These are phyloP conservation scores for Chlamydomonas asymmetrica DNA, from an alignment of 139 green algal species.

Conservation along the genomic window DNA sequence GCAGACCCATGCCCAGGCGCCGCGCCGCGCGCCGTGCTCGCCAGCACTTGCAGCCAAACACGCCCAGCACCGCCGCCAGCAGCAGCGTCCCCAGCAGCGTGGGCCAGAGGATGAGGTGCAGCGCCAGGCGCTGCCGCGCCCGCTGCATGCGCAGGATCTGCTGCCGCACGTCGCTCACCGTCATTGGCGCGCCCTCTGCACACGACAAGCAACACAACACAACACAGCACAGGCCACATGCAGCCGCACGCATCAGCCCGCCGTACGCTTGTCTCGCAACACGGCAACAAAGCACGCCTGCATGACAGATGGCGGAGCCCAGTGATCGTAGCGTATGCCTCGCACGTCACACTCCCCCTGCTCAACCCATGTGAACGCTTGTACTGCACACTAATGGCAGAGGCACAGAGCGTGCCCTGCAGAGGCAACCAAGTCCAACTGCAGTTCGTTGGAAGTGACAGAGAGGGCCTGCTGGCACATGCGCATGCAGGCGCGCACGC, in stretches of 20 bases:
- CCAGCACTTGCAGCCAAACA: background rate
- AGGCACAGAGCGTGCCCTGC: background rate
- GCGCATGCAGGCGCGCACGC: background rate
- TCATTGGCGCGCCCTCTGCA: background rate
- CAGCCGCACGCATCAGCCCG: background rate
- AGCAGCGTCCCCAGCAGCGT: slow-evolving; percentile 6
- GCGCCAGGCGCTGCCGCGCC: too few relatives aligned
- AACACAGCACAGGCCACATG: background rate
- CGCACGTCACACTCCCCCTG: too few relatives aligned
- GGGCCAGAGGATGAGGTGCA: slow-evolving; percentile 18
- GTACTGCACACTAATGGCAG: background rate
- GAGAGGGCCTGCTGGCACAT: background rate
- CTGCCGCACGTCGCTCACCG: too few relatives aligned
- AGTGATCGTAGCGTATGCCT: too few relatives aligned
- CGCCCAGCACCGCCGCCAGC: background rate
- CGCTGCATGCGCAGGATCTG: too few relatives aligned
- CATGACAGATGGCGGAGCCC: background rate
- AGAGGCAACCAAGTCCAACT: background rate
- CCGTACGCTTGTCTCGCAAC: background rate
- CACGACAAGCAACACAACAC: slow-evolving; percentile 6
- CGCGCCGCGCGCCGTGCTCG: background rate
- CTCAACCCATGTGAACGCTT: too few relatives aligned
- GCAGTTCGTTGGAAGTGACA: background rate
- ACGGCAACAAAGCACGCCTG: background rate
- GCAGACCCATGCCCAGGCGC: background rate